Percentiles rank a stretch among this genome's conserved stretches.
phyloP scores from a whole-genome alignment of 352 stramenopile species.

The Blastocystis sp. region DNA sequence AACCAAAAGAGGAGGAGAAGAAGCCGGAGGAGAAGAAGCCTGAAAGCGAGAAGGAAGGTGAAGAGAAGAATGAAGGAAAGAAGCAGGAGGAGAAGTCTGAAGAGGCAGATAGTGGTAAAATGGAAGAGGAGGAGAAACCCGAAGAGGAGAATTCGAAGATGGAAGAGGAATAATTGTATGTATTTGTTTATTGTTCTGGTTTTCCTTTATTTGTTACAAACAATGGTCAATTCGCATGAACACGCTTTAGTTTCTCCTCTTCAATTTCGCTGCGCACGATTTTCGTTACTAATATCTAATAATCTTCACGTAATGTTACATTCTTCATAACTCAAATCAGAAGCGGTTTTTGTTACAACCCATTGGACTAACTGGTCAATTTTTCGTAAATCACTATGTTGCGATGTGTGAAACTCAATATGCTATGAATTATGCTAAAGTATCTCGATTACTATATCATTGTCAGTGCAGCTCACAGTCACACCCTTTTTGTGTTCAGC shows the following conservation, averaged over 20 bases:
- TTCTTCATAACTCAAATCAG: conserved; percentile 5
- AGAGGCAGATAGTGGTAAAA: background rate
- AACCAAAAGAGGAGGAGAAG: conserved; percentile 72
- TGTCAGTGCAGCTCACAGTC: conserved; percentile 46
- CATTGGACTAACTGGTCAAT: conserved; percentile 49
- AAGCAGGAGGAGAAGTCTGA: conserved; percentile 46
- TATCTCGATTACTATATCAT: conserved; percentile 17
- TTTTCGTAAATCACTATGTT: conserved; percentile 34
- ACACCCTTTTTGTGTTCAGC: conserved; percentile 59
- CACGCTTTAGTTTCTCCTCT: conserved; percentile 8
- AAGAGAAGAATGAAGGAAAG: background rate
- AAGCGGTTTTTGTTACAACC: conserved; percentile 40
- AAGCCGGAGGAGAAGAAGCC: conserved; percentile 14
- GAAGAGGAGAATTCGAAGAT: conserved; percentile 54
- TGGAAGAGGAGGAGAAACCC: conserved; percentile 8
- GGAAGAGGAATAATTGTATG: conserved; percentile 59
- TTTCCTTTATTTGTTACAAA: background rate
- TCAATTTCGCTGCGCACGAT: conserved; percentile 20
- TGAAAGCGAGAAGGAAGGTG: background rate
- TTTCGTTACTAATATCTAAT: conserved; percentile 2
- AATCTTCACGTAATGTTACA: background rate
- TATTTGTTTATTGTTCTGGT: conserved; percentile 15
- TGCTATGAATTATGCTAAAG: conserved; percentile 6
- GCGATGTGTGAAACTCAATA: conserved; percentile 34
- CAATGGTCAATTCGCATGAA: background rate